Base-by-base conservation (phyloP, 208 protist species). In the Trypanosoma theileri region DNA sequence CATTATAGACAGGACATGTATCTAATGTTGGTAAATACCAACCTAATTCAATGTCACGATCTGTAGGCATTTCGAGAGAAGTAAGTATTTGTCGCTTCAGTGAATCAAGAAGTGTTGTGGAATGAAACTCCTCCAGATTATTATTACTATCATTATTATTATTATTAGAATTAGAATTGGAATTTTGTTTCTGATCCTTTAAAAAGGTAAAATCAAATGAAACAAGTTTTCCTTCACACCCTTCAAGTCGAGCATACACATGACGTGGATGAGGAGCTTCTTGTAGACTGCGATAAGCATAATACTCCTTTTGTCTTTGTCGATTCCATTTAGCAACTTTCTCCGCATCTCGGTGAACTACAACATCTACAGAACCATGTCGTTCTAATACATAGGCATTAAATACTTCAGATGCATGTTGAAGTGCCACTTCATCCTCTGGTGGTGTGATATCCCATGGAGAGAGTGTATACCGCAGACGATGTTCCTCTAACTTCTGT, bases 21-120 rank as follows among this genome's bases (percentile, higher is more conserved):
- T 94, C 92, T 17, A 94, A 77, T 31, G 86, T 94, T 17, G 89
- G 87, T 21, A 94, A 62, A 71, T 94, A 95, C 92, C 92, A 96
- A 52, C 88, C 86, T 13, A 96, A 41, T 41, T 91, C 78, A 46
- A 94, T 60, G 42, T 83, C 76, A 41, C 92, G 86, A 57, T 83
- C 81, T 7, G 35, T 50, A 13, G 86, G 87, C 85, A 94, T 93
- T 31, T 59, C 60, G 31, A 94, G 75, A 35, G 71, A 73, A 19
- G 40, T 40, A 21, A 85, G 67, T 40, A 87, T 68, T 46, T 79
- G 52, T 45, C 17, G 17, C 57, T 85, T 78, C 14, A 96, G 79
- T 6, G 65, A 69, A 59, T 83, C 58, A 17, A 96, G 59, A 8
- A 42, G 51, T 66, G 71, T 6, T 57, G 65, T 52, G 69, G 61